Conservation (phyloP, 2,329 filamentous ascomycete species). For the Aspergillus brasiliensis region DNA sequence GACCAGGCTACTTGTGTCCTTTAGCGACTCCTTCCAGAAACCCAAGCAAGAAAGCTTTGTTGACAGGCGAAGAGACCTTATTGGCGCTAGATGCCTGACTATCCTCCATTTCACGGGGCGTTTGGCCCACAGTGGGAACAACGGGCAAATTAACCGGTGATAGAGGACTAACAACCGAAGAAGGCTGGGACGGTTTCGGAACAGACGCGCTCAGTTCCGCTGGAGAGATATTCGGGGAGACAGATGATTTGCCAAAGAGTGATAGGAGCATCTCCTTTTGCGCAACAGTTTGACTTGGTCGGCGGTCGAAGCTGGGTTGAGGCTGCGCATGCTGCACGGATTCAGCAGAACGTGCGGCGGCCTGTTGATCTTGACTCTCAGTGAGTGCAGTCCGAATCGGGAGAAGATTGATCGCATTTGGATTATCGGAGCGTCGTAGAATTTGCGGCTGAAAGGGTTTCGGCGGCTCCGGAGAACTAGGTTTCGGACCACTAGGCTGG, state of each 20-base stretch:
- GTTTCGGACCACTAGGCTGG: conserved; percentile 20
- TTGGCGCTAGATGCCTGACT: conserved; percentile 55
- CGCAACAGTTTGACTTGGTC: conserved; percentile 45
- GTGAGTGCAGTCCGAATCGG: conserved; percentile 29
- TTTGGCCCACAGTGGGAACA: conserved; percentile 22
- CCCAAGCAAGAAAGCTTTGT: conserved; percentile 74
- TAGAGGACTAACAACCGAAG: conserved; percentile 33
- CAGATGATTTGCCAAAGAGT: conserved; percentile 59
- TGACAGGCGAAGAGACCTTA: conserved; percentile 60
- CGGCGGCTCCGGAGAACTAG: conserved; percentile 34
- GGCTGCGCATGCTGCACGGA: conserved; percentile 19
- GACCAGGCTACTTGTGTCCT: conserved; percentile 35
- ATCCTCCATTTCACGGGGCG: conserved; percentile 22
- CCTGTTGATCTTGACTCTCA: conserved; percentile 21
- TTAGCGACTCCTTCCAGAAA: conserved; percentile 66
- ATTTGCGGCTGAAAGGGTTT: conserved; percentile 58
- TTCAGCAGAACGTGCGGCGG: conserved; percentile 8
- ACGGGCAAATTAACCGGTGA: conserved; percentile 29
- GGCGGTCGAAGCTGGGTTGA: conserved; percentile 35
- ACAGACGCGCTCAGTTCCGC: conserved; percentile 21
- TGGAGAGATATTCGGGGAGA: conserved; percentile 26
- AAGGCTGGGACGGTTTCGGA: conserved; percentile 22
- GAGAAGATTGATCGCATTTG: conserved; percentile 29
- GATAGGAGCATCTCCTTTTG: conserved; percentile 59
- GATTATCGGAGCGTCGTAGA: conserved; percentile 52